Conservation (phyloP, 2,329 filamentous ascomycete genomes). For the Elsinoe perseae region DNA sequence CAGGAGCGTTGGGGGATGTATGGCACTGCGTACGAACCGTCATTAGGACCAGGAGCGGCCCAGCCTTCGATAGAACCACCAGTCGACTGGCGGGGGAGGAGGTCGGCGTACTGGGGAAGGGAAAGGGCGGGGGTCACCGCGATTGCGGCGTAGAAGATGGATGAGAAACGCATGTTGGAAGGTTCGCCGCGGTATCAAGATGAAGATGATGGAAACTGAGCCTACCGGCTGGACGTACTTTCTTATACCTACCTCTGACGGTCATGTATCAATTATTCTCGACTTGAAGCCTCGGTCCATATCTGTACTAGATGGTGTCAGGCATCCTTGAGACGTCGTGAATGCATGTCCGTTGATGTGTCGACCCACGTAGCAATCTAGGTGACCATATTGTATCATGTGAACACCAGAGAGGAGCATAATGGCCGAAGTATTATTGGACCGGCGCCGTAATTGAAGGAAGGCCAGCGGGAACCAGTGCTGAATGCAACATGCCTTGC, state of each 20-base stretch:
- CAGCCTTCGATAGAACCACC: constrained; percentile 8
- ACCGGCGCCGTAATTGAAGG: not conserved
- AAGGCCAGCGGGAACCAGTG: constrained; percentile 7
- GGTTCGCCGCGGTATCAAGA: not conserved
- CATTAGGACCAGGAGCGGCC: not conserved
- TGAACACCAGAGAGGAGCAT: not conserved
- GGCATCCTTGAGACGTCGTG: constrained; percentile 6
- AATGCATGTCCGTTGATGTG: constrained; percentile 6
- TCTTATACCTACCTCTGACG: constrained; percentile 12
- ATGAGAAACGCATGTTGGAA: constrained; percentile 2
- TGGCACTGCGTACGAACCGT: not conserved
- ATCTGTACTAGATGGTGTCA: not conserved
- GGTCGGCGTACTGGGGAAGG: constrained; percentile 2
- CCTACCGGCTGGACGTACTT: not conserved
- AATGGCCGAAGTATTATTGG: constrained; percentile 2
- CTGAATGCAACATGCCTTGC: constrained; percentile 6
- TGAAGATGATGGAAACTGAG: not conserved
- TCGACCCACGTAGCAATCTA: constrained; percentile 11
- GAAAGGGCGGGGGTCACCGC: constrained; percentile 1
- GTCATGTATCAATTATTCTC: not conserved
- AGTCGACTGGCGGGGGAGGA: constrained; percentile 5
- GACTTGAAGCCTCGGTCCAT: not conserved
- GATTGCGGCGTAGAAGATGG: not conserved
- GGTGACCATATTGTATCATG: constrained; percentile 5
- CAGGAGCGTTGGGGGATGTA: not conserved